Evolutionary conservation across 1,284 basidiomycete species (phyloP).

Genomic region (Omphalotus olearius): DNA sequence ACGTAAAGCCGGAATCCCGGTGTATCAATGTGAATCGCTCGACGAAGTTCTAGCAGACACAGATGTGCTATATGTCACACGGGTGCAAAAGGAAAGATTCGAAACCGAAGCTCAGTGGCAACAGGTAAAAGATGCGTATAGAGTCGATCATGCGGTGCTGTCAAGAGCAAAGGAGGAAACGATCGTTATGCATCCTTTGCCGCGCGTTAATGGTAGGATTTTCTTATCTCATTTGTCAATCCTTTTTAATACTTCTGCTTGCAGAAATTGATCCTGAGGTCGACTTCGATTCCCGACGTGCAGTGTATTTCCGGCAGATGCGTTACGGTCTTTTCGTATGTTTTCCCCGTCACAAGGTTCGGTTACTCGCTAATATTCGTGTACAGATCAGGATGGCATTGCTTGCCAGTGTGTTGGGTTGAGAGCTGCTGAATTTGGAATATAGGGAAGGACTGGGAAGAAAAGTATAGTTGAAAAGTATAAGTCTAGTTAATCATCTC

Average conservation of each 20-base stretch:
- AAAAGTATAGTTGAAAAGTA: not conserved
- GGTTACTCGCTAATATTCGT: constrained; percentile 6
- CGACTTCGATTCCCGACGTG: constrained; percentile 92
- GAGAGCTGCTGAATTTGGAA: not conserved
- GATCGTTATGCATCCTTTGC: constrained; percentile 98
- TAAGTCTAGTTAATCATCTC: too few species aligned
- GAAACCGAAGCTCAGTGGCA: constrained; percentile 80
- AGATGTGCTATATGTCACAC: constrained; percentile 97
- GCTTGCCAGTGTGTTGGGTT: constrained; percentile 64
- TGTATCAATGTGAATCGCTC: constrained; percentile 80
- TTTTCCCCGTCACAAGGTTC: constrained; percentile 17
- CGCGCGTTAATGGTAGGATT: constrained; percentile 78
- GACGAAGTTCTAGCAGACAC: constrained; percentile 90
- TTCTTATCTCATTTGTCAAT: not conserved
- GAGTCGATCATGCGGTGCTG: constrained; percentile 91
- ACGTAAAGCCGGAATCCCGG: constrained; percentile 76
- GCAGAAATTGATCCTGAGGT: constrained; percentile 97
- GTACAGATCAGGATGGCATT: constrained; percentile 74
- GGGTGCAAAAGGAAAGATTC: constrained; percentile 96
- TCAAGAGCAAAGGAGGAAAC: constrained; percentile 92
- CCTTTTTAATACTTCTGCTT: constrained; percentile 7
- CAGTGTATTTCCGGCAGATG: constrained; percentile 99
- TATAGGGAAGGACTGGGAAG: too few species aligned
- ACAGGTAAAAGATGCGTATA: constrained; percentile 89
- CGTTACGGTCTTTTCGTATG: constrained; percentile 94